Evolutionary conservation across 352 stramenopile species (phyloP), one percentile per base, ranked within the genome.

Genomic region (Phytophthora cajani): DNA sequence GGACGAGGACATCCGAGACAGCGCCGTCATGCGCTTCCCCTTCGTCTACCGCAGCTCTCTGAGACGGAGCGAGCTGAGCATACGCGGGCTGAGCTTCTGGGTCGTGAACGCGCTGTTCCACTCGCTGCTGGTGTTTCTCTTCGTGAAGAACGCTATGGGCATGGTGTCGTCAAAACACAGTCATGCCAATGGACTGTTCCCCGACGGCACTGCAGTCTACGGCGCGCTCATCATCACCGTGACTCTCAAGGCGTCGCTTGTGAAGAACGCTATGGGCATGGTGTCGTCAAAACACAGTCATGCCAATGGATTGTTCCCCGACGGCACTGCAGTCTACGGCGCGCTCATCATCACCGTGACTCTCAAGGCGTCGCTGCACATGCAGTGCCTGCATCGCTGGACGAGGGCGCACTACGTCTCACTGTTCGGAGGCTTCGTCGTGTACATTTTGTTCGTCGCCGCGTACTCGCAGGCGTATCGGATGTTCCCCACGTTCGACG

Each of bases 1-100:
- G 1, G 89, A 96, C 32, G 86, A 96, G 75, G 89, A 96, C 38
- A 94, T 96, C 68, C 78, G 87, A 10, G 85, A 92, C 40, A 68
- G 77, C 1, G 78, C 87, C 0, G 87, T 95, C 12, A 65, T 96
- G 3, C 74, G 81, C 4, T 93, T 93, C 52, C 89, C 89, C 2
- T 93, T 91, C 59, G 86, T 94, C 1, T 95, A 95, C 61, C 86
- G 89, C 5, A 92, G 67, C n/a, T 85, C 81, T 4, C 69, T 93
- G 12, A 77, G 85, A 27, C 78, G 68, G 32, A 89, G 84, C 19
- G 81, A 93, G 14, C 42, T 93, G 47, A 92, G 82, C 42, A 87
- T 91, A 60, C 71, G 74, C 42, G 71, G 71, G 7, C 72, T 95
- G 10, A 75, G 72, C 30, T 53, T 89, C 0, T 97, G 89, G 89